Conservation (phyloP, 306 rosid genomes). For the Pachyrhizus erosus region DNA sequence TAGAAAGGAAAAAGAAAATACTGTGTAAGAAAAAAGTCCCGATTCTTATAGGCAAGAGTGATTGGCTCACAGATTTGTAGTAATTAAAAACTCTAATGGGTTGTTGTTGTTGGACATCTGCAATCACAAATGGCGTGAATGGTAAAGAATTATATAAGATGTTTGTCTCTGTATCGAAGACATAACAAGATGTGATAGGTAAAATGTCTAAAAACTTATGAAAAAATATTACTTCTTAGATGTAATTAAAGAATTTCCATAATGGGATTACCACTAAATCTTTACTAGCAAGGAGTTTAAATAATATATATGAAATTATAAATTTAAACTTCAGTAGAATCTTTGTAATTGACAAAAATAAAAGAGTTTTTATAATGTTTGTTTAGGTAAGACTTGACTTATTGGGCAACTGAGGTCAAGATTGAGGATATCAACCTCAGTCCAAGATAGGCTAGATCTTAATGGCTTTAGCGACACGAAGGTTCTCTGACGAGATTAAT, state of each 20-base stretch:
- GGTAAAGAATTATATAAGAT: too few relatives aligned
- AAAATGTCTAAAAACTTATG: neutral
- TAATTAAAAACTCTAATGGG: too few relatives aligned
- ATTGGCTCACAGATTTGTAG: neutral
- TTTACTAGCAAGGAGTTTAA: too few relatives aligned
- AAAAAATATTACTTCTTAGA: neutral
- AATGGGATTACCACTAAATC: too few relatives aligned
- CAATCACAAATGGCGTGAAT: too few relatives aligned
- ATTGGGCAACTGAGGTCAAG: neutral
- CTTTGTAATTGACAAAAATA: too few relatives aligned
- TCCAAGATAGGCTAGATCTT: neutral
- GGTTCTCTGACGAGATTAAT: neutral
- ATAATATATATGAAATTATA: too few relatives aligned
- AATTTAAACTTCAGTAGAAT: too few relatives aligned
- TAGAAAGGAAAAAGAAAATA: neutral
- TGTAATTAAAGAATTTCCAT: too few relatives aligned
- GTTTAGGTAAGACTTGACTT: neutral
- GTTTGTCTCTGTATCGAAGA: too few relatives aligned
- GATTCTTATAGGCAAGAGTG: neutral
- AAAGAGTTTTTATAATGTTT: neutral
- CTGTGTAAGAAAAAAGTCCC: neutral
- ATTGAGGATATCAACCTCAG: neutral
- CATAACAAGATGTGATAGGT: neutral
- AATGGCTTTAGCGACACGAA: neutral
- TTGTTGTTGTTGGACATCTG: too few relatives aligned